phyloP scores from a whole-genome alignment of 495 filamentous ascomycete genomes.

The Tuber magnatum region DNA sequence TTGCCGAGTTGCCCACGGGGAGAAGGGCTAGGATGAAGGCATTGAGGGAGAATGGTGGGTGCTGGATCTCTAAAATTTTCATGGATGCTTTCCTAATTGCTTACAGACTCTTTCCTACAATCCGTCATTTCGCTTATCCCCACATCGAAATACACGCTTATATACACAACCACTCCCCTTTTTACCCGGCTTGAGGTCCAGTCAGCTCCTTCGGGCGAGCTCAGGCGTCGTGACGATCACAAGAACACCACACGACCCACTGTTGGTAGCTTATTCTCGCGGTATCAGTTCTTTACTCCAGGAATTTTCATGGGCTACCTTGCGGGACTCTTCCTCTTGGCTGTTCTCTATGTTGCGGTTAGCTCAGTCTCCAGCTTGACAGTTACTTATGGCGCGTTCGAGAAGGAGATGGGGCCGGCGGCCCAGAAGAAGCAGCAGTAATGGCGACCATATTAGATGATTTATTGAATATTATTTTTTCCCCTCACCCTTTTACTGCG shows the following conservation, averaged over 20 bases:
- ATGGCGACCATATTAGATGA: constrained; percentile 1
- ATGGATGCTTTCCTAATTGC: constrained; percentile 1
- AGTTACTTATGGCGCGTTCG: constrained; percentile 88
- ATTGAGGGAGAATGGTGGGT: constrained; percentile 33
- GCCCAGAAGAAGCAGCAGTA: constrained; percentile 70
- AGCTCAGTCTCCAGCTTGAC: constrained; percentile 68
- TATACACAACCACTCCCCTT: constrained; percentile 54
- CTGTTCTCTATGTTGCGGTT: constrained; percentile 70
- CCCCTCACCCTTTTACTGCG: background rate
- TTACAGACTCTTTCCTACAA: constrained; percentile 55
- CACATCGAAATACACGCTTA: constrained; percentile 53
- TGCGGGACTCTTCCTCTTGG: constrained; percentile 58
- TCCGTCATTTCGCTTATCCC: constrained; percentile 53
- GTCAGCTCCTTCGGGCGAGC: constrained; percentile 14
- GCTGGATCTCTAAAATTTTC: background rate
- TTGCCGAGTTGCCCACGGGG: constrained; percentile 23
- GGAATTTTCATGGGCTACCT: constrained; percentile 79
- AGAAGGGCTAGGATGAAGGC: constrained; percentile 26
- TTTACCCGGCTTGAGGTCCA: constrained; percentile 9
- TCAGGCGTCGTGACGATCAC: constrained; percentile 44
- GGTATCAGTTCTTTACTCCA: constrained; percentile 84
- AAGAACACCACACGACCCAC: constrained; percentile 41
- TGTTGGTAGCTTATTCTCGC: constrained; percentile 66
- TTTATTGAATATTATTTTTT: background rate
- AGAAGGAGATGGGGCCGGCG: constrained; percentile 83